These are phyloP conservation scores for Purpureocillium takamizusanense DNA, from an alignment of 2,329 filamentous ascomycete genomes.

Conservation along the genomic window DNA sequence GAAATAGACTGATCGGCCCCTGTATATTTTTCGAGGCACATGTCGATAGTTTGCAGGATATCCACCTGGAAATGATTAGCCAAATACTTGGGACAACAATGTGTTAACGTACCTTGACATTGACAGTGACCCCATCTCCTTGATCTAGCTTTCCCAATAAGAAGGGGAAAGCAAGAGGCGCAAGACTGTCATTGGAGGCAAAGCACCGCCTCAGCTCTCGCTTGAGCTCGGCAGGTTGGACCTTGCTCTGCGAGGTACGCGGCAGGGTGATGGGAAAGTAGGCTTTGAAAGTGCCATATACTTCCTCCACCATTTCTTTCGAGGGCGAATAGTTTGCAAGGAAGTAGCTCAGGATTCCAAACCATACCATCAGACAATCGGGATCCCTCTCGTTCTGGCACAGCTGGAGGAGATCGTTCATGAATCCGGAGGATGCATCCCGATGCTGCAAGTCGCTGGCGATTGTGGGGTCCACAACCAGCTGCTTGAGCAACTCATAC, in stretches of 20 bases:
- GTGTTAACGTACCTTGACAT: conserved; percentile 38
- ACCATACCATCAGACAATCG: conserved; percentile 48
- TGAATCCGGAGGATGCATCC: conserved; percentile 37
- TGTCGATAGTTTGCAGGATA: conserved; percentile 45
- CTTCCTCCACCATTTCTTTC: conserved; percentile 34
- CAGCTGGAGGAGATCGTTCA: conserved; percentile 38
- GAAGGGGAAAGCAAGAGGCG: conserved; percentile 40
- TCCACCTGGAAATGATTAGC: conserved; percentile 31
- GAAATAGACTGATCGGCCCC: conserved; percentile 35
- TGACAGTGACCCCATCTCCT: conserved; percentile 47
- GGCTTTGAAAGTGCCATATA: conserved; percentile 47
- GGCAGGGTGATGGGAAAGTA: conserved; percentile 53
- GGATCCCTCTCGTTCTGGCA: conserved; percentile 49
- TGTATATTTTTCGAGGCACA: conserved; percentile 41
- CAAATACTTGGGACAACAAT: neutral
- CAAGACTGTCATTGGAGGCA: conserved; percentile 36
- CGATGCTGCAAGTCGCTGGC: conserved; percentile 33
- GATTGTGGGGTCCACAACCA: conserved; percentile 34
- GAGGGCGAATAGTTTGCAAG: conserved; percentile 35
- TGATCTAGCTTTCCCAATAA: conserved; percentile 49
- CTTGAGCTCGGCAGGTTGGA: conserved; percentile 50
- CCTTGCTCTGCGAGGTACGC: conserved; percentile 38
- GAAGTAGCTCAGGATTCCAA: conserved; percentile 37
- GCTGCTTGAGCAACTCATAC: conserved; percentile 36
- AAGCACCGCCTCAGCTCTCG: conserved; percentile 43